These are phyloP conservation scores for Sugiyamaella castrensis DNA, from an alignment of 1,139 yeast genomes.

Conservation along the genomic window DNA sequence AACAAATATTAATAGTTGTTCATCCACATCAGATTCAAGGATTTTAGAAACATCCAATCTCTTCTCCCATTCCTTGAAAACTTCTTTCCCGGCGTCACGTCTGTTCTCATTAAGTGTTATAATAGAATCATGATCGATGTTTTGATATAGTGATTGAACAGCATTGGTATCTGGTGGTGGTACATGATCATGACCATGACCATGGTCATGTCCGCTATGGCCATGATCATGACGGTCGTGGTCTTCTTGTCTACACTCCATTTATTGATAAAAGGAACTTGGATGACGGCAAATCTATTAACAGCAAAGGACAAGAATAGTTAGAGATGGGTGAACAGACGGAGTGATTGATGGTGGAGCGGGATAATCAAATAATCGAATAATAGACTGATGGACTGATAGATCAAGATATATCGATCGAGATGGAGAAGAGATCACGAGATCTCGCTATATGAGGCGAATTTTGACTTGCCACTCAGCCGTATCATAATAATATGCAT, in stretches of 20 bases:
- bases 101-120: slow-evolving; percentile 63
- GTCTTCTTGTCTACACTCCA: slow-evolving; percentile 26
- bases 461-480: too few species aligned
- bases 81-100: slow-evolving; percentile 44
- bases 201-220: slow-evolving; percentile 26
- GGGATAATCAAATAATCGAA: too few species aligned
- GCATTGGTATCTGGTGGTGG: slow-evolving; percentile 73
- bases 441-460: too few species aligned
- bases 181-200: slow-evolving; percentile 42
- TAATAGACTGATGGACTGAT: too few species aligned
- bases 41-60: slow-evolving; percentile 42
- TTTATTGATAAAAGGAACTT: neutral
- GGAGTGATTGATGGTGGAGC: too few species aligned
- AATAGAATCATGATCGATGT: slow-evolving; percentile 60
- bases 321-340: neutral
- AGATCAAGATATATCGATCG: too few species aligned
- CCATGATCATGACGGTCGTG: slow-evolving; percentile 34
- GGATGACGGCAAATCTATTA: neutral
- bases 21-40: slow-evolving; percentile 75
- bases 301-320: neutral
- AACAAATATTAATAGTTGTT: slow-evolving; percentile 69
- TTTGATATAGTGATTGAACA: slow-evolving; percentile 63
- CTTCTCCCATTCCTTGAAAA: slow-evolving; percentile 54
- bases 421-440: too few species aligned
- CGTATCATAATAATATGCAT: too few species aligned